These are phyloP conservation scores for Porphyra umbilicalis DNA, from an alignment of 31 red algal species.

Conservation along the genomic window DNA sequence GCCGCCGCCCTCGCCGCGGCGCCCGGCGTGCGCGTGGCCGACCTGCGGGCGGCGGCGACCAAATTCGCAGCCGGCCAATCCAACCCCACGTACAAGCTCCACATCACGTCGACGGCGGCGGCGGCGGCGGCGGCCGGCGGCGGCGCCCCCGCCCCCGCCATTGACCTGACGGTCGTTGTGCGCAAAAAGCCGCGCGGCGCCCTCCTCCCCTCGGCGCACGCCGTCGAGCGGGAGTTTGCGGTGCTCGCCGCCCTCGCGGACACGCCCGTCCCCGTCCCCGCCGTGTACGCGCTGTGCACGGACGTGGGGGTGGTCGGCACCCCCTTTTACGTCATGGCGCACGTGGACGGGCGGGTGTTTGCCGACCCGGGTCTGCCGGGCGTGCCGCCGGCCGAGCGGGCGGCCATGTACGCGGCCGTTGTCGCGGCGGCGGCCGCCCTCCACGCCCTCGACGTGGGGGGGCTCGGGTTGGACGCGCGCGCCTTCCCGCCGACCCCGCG, in stretches of 20 bases:
- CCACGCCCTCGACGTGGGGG: conserved; percentile 28
- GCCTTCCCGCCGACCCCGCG: conserved; percentile 11
- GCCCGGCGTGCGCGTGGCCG: neutral
- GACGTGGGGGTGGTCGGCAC: conserved; percentile 31
- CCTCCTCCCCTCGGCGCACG: conserved; percentile 69
- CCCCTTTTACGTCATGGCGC: conserved; percentile 76
- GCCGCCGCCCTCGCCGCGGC: neutral
- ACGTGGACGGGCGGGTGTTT: conserved; percentile 67
- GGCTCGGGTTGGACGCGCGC: conserved; percentile 7
- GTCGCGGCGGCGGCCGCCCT: conserved; percentile 20
- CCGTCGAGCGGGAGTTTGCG: conserved; percentile 64
- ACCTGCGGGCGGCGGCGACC: neutral
- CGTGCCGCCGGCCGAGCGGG: conserved; percentile 13
- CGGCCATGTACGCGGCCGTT: conserved; percentile 32
- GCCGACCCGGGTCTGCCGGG: conserved; percentile 42
- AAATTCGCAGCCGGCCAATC: conserved; percentile 76
- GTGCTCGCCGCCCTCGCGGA: conserved; percentile 27
- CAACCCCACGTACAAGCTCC: conserved; percentile 65
- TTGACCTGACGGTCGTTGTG: conserved; percentile 40
- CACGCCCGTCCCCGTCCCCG: conserved; percentile 65
- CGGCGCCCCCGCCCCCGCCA: neutral
- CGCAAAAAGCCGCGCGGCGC: conserved; percentile 42
- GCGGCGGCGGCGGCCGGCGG: neutral
- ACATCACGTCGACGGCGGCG: conserved; percentile 2
- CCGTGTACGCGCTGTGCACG: conserved; percentile 52